Conservation (phyloP, 441 rosid species). For the Bocquillonia castaneifolia region DNA sequence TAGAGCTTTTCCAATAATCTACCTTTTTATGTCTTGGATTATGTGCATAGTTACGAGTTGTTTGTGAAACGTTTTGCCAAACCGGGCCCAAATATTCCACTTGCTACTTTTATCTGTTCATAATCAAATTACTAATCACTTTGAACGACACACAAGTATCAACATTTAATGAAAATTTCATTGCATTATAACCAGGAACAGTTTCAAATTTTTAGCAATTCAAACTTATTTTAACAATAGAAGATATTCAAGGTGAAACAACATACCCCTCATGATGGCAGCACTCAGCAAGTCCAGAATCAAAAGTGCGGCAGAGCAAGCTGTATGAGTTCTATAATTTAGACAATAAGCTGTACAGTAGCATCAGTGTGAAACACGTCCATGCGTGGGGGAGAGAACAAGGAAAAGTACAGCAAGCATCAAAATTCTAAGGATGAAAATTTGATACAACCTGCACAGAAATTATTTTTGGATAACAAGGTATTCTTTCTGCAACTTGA, state of each 20-base stretch:
- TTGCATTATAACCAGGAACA: neutral
- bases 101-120: neutral
- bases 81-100: neutral
- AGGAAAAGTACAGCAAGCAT: constrained; percentile 6
- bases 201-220: neutral
- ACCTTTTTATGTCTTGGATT: no score
- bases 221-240: neutral
- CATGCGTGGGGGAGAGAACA: neutral
- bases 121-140: neutral
- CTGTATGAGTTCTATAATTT: constrained; percentile 44
- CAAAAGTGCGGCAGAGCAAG: constrained; percentile 60
- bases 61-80: no score
- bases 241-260: neutral
- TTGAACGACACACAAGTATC: neutral
- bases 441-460: constrained; percentile 43
- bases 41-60: no score
- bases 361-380: constrained; percentile 14
- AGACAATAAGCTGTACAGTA: constrained; percentile 20
- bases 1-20: no score
- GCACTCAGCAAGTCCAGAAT: constrained; percentile 61
- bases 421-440: constrained; percentile 4
- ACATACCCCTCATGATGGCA: constrained; percentile 60
- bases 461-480: constrained; percentile 39
- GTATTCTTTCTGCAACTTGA: constrained; percentile 38
- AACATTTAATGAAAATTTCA: neutral